Evolutionary conservation across 2,329 filamentous ascomycete genomes (phyloP), one percentile per base, ranked within the genome.

Genomic region (Pyricularia grisea): DNA sequence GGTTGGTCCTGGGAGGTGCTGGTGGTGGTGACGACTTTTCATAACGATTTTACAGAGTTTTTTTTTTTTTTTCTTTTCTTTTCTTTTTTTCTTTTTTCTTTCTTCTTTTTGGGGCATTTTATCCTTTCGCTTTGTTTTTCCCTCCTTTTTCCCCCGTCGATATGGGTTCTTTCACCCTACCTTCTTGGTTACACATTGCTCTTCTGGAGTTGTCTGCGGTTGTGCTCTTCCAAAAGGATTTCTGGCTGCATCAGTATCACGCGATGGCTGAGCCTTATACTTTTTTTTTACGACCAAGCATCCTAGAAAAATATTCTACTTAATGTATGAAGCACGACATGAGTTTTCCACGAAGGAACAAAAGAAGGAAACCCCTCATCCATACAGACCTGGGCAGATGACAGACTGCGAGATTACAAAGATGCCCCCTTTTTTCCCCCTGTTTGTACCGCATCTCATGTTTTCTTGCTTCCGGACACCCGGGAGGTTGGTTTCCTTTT

Each of bases 21-120:
- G 72, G 73, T 67, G 71, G 27, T 25, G 70, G 36, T 42, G 73
- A 74, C 33, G 74, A 76, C 67, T 76, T 76, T 68, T 75, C 74
- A 27, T 74, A 70, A 72, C 65, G 42, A 64, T 30, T 36, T 68
- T 33, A 58, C 9, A 66, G 2, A 42, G n/a, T 50, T 63, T 65
- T 67, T 69, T 42, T 69, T 61, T 31, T 31, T 14, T 42, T 31
- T 12, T 12, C 28, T 12, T 65, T 67, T 4, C 30, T 61, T 14
- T 55, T 68, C 65, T 50, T 31, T 28, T 27, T 67, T 28, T n/a
- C n/a, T n/a, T n/a, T n/a, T n/a, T n/a, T n/a, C 64, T n/a, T 28
- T 60, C 23, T 65, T 36, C 10, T 66, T 27, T 64, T 36, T 17
- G n/a, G n/a, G n/a, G n/a, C n/a, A n/a, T n/a, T n/a, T n/a, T n/a